Evolutionary conservation across 345 rosid genomes (phyloP).

Genomic region (Cardamine resedifolia): DNA sequence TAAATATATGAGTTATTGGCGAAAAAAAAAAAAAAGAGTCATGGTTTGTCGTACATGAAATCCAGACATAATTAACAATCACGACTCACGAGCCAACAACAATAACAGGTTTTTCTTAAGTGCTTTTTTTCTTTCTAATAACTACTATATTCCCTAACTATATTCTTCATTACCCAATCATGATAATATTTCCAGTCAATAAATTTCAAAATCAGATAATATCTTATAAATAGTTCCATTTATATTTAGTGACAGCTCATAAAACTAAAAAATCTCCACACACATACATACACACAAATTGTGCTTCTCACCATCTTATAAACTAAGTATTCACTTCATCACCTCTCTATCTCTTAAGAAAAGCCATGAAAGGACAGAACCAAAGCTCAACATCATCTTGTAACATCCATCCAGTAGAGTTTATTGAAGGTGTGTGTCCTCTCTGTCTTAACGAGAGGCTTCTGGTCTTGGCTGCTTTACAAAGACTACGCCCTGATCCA

Average conservation of each 20-base stretch:
- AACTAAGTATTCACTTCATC: constrained; percentile 2
- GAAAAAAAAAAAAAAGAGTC: too few relatives aligned
- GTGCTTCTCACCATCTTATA: constrained; percentile 28
- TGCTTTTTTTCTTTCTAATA: neutral
- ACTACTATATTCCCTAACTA: neutral
- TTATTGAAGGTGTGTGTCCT: constrained; percentile 65
- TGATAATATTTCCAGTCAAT: neutral
- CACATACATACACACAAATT: constrained; percentile 10
- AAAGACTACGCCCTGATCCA: neutral
- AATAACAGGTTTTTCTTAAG: neutral
- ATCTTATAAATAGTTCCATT: neutral
- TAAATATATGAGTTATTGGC: too few relatives aligned
- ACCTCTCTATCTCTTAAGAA: neutral
- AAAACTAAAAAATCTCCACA: neutral
- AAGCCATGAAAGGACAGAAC: constrained; percentile 51
- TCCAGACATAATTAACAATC: constrained; percentile 8
- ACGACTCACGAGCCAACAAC: constrained; percentile 16
- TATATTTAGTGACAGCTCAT: constrained; percentile 13
- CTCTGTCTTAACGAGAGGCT: constrained; percentile 83
- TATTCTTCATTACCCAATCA: constrained; percentile 1
- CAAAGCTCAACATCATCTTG: constrained; percentile 55
- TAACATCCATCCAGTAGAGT: constrained; percentile 68
- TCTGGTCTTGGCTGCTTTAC: constrained; percentile 19
- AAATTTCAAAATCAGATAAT: neutral
- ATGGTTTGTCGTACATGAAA: constrained; percentile 17